These are phyloP conservation scores for Trichoderma breve DNA, from an alignment of 2,329 filamentous ascomycete species.

Conservation along the genomic window DNA sequence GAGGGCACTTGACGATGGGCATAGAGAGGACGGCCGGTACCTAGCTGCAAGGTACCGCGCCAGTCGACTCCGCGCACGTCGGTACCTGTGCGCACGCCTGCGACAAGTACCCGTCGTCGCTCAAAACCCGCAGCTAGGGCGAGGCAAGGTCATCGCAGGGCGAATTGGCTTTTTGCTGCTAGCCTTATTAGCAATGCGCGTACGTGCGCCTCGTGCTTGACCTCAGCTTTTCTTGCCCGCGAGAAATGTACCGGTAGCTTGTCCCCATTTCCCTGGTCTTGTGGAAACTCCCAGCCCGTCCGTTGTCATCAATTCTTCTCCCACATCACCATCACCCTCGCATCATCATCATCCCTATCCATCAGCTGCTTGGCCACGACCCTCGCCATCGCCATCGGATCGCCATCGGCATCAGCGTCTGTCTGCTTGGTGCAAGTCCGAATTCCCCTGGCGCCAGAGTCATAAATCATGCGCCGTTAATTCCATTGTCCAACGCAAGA, in stretches of 20 bases:
- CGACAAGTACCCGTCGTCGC: background rate
- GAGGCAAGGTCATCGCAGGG: conserved; percentile 16
- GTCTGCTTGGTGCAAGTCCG: background rate
- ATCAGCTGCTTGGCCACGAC: background rate
- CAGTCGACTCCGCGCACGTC: background rate
- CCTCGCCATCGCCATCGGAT: background rate
- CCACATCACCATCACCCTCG: background rate
- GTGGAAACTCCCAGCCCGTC: background rate
- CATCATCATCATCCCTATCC: background rate
- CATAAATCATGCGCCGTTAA: conserved; percentile 24
- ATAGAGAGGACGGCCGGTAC: background rate
- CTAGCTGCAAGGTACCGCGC: background rate
- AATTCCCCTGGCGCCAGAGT: background rate
- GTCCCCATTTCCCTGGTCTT: background rate
- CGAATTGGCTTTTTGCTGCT: conserved; percentile 17
- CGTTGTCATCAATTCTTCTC: background rate
- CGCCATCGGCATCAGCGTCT: conserved; percentile 1
- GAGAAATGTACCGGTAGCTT: background rate
- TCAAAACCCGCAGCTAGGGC: conserved; percentile 2
- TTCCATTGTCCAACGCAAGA: conserved; percentile 14
- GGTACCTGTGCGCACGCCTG: background rate
- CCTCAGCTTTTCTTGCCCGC: conserved; percentile 15
- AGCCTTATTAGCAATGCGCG: conserved; percentile 15
- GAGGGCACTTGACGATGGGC: background rate
- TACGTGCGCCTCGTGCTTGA: conserved; percentile 19